Base-by-base conservation (phyloP, 1,284 basidiomycete species). In the Tilletia setariae region DNA sequence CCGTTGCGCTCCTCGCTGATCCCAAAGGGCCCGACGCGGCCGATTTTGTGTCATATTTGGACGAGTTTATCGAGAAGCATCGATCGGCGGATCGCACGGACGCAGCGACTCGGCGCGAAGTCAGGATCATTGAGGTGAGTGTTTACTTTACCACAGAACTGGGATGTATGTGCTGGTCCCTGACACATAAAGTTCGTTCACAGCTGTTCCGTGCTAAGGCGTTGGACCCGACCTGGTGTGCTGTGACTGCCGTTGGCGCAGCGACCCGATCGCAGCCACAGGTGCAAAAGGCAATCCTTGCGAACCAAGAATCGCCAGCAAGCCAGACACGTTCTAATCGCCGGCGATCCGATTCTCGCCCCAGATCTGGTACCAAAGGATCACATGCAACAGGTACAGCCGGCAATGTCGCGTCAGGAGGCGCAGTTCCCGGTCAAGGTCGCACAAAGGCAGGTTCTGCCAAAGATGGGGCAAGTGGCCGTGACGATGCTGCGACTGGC, bases 1-100 rank as follows among this genome's bases (percentile, higher is more conserved):
- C 79, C n/a, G 78, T 81, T 25, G 77, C 77, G 51, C 72, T 80
- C 1, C 69, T 81, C 7, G 70, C 76, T 28, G 78, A 81, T 46
- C 77, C 74, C 8, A 74, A 72, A 11, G 68, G 70, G 8, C 64
- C 67, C 1, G 73, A 78, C 21, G 76, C 77, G 19, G 65, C 73
- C 2, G 77, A 79, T 63, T 71, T 76, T 44, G 21, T 68, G 23
- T 71, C 70, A 9, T 70, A 71, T 40, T 73, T 81, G 30, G 77
- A 80, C 66, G 76, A 80, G 46, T 81, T 81, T 66, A 76, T 80
- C 56, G 76, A 77, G 66, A 68, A 70, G 64, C 73, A 79, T 68
- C 69, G 69, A 40, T 59, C 71, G 28, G 70, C 72, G 16, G 72
- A 72, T 53, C 64, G 44, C 19, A 73, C 72, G 19, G 76, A 78